These are phyloP conservation scores for Cicer cuneatum DNA, from an alignment of 306 rosid genomes.

Conservation along the genomic window DNA sequence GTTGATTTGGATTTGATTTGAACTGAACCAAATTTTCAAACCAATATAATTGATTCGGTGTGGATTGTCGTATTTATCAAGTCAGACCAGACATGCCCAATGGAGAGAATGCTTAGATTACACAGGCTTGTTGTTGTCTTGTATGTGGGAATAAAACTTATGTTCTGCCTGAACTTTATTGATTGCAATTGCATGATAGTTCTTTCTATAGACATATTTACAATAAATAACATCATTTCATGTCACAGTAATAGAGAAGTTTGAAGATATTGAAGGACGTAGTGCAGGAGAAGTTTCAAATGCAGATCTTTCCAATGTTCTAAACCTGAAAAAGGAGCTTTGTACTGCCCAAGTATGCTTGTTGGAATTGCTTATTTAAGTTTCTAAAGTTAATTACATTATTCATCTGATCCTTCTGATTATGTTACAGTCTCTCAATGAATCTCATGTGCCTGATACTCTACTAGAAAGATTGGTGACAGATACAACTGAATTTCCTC, in stretches of 20 bases:
- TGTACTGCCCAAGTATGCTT: constrained; percentile 71
- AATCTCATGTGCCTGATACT: constrained; percentile 69
- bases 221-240: background rate
- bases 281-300: constrained; percentile 66
- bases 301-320: constrained; percentile 72
- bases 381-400: background rate
- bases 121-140: background rate
- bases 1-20: background rate
- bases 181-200: background rate
- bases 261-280: constrained; percentile 78
- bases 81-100: background rate
- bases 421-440: constrained; percentile 68
- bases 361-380: constrained; percentile 10
- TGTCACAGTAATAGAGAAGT: constrained; percentile 73
- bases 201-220: background rate
- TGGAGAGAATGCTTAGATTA: background rate
- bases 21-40: background rate
- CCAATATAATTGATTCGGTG: background rate
- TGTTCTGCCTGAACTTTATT: background rate
- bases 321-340: constrained; percentile 74
- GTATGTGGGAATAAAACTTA: background rate
- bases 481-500: constrained; percentile 77
- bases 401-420: constrained; percentile 35
- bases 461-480: constrained; percentile 79
- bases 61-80: background rate